Base-by-base conservation (phyloP, 2,329 filamentous ascomycete genomes). In the Trichophyton simii region DNA sequence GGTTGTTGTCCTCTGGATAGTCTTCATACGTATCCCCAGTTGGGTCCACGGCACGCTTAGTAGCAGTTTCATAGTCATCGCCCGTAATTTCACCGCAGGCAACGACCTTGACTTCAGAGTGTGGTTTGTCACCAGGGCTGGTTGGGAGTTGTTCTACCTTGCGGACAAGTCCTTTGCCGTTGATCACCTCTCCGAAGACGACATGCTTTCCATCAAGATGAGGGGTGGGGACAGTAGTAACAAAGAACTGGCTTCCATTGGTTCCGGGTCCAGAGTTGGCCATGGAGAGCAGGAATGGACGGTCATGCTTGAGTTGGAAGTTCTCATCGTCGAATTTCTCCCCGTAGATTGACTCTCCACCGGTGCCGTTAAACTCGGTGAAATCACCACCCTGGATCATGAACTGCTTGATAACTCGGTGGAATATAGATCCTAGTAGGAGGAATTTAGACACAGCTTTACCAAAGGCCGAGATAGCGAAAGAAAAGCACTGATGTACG, bases 301-400 rank as follows among this genome's bases (percentile, higher is more conserved):
- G 88, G 69, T 95, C 89, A 73, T 99, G 94, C 81, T 95, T 91
- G 72, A 87, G 78, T 60, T 89, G 83, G 72, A 99, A 97, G 75
- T 95, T 95, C 82, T 99, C 92, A 70, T 99, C 92, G 69, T 89
- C 88, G 70, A 99, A 99, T 79, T 96, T 97, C 74, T 88, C 88
- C 71, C 92, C 92, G 72, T 97, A 99, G 75, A 99, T 97, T 66
- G 88, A 94, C 79, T 97, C 94, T 71, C 92, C 92, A 66, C 92
- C 92, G 28, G 92, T 97, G 66, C 92, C 94, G 73, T 97, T 92
- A 73, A 90, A 90, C 61, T 84, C 86, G 57, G 92, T 99, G 75
- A 99, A 99, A 76, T 97, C 94, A 76, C 94, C 92, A 72, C 94
- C 91, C 79, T 96, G 88, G 71, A 96, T 94, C 92, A 99, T 97